Percentiles rank a stretch among this genome's conserved stretches.
phyloP scores from a whole-genome alignment of 2,329 filamentous ascomycete species.

The Dactylonectria estremocensis region DNA sequence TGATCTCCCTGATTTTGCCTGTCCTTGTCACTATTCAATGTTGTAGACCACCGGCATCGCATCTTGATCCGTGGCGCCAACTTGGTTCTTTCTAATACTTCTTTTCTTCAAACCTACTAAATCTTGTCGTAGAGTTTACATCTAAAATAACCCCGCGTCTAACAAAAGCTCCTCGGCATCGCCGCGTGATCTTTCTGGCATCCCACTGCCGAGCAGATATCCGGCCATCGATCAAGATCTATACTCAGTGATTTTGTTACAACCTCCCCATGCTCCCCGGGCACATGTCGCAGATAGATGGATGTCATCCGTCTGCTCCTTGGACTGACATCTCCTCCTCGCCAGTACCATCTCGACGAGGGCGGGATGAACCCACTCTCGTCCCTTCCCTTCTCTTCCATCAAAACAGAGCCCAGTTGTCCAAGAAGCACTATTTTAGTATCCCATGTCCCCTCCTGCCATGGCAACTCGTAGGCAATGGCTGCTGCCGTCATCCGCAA shows the following conservation, averaged over 20 bases:
- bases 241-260: not conserved
- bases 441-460: constrained; percentile 5
- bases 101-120: too few relatives aligned
- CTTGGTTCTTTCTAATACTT: too few relatives aligned
- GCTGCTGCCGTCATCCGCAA: constrained; percentile 4
- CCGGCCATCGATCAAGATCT: not conserved
- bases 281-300: not conserved
- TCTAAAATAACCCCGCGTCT: not conserved
- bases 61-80: too few relatives aligned
- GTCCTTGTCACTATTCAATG: too few relatives aligned
- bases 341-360: not conserved
- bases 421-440: not conserved
- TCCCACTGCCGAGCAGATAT: not conserved
- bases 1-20: too few relatives aligned
- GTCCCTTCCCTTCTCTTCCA: constrained; percentile 1
- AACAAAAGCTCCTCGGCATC: not conserved
- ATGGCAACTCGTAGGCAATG: not conserved
- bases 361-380: not conserved
- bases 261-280: not conserved
- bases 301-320: not conserved
- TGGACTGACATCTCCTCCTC: not conserved
- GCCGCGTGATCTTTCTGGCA: not conserved
- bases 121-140: too few relatives aligned
- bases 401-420: not conserved
- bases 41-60: too few relatives aligned